phyloP scores from a whole-genome alignment of 1,284 basidiomycete species.

The Tylopilus sp. region DNA sequence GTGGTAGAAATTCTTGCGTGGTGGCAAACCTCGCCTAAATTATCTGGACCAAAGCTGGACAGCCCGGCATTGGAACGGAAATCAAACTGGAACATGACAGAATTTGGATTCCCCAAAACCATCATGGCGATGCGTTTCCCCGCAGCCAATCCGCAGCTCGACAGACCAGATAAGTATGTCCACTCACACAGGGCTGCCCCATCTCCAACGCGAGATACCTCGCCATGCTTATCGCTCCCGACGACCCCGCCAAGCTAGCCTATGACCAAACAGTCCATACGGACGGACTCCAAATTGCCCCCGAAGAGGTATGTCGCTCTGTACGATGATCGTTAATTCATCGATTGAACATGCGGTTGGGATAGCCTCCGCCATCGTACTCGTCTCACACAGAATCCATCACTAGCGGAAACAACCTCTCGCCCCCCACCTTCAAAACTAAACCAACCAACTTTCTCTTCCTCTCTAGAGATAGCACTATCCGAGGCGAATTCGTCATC shows the following conservation, averaged over 20 bases:
- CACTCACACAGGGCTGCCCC: no score
- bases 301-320: slow-evolving; percentile 7
- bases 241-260: background rate
- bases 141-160: no score
- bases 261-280: background rate
- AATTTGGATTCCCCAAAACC: no score
- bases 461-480: slow-evolving; percentile 25
- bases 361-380: slow-evolving; percentile 32
- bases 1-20: no score
- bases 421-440: slow-evolving; percentile 15
- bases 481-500: slow-evolving; percentile 39
- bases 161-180: no score
- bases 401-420: background rate
- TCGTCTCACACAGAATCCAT: background rate
- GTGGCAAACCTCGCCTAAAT: no score
- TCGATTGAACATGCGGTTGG: background rate
- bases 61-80: no score
- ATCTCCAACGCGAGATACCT: no score
- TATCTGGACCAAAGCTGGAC: no score
- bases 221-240: slow-evolving; percentile 5
- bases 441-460: slow-evolving; percentile 41
- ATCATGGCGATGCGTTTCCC: no score
- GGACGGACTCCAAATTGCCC: background rate
- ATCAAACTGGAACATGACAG: no score
- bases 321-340: background rate